Base-by-base conservation (phyloP, 2,329 filamentous ascomycete genomes). In the Cercospora sojina region DNA sequence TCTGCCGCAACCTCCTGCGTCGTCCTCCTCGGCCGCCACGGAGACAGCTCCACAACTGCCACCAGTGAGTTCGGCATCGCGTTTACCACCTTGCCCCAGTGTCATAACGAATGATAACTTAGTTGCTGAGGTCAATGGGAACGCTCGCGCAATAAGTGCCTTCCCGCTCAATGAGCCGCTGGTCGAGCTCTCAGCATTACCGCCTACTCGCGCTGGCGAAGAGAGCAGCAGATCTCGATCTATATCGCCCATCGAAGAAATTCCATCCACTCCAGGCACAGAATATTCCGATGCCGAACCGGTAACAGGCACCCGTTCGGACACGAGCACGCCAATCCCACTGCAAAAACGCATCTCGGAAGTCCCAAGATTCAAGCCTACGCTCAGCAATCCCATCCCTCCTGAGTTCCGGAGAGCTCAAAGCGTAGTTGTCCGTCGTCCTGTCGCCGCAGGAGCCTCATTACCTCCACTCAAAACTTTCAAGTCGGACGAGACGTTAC, bases 31-130 rank as follows among this genome's bases (percentile, higher is more conserved):
- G 10, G 56, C 51, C 56, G 58, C 62, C 47, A 57, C 69, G 62
- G 29, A 53, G 27, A 67, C 64, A 38, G 43, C 71, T 27, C 64
- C 69, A 5, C 68, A 67, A 53, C 32, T 66, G 57, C 67, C 51
- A n/a, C 29, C 69, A 51, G 62, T 67, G 55, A 66, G 64, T 59
- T 64, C 66, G 29, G 38, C 41, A 62, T 73, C 72, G 73, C 72
- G 72, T 72, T 69, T 68, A 73, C 70, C 72, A 73, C 62, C 62
- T 18, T 16, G 66, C 69, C 70, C 69, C 69, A 67, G 72, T 62
- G 73, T 72, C 74, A 62, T 68, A 62, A 62, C 66, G 51, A 71
- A 71, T 60, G 67, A 62, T 51, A 65, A 65, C 60, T 63, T 51
- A 55, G 65, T 63, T 53, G 38, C 38, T 58, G 62, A 64, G 62